phyloP scores from a whole-genome alignment of 805 yeast species.

The Kuraishia capsulata region DNA sequence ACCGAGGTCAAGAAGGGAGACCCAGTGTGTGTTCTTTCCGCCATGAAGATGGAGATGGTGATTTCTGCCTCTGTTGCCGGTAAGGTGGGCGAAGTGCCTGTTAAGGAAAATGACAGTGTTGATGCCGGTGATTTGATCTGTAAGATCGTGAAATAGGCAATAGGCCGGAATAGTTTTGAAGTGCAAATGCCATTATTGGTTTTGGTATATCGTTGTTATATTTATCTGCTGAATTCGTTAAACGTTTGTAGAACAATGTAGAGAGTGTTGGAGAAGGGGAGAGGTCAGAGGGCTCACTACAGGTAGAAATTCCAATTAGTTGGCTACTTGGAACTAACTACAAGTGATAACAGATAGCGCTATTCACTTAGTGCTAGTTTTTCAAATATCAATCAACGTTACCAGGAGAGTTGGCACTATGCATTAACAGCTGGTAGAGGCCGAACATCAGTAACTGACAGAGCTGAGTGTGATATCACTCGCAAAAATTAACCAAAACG shows the following conservation, averaged over 20 bases:
- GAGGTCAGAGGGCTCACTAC: too few species aligned
- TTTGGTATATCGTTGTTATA: not conserved
- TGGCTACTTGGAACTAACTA: too few species aligned
- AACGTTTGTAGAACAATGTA: not conserved
- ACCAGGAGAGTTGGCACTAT: too few species aligned
- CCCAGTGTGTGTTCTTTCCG: constrained; percentile 86
- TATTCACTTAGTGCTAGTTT: too few species aligned
- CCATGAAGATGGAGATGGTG: constrained; percentile 99
- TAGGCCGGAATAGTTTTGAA: not conserved
- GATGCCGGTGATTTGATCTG: constrained; percentile 89
- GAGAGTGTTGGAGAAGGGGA: not conserved
- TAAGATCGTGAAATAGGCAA: constrained; percentile 29
- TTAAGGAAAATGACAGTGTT: constrained; percentile 89
- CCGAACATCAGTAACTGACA: too few species aligned
- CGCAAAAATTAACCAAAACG: too few species aligned
- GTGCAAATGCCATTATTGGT: not conserved
- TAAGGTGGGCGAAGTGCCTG: constrained; percentile 63
- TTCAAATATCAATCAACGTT: too few species aligned
- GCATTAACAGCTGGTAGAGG: too few species aligned
- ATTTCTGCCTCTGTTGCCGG: constrained; percentile 89
- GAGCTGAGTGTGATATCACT: too few species aligned
- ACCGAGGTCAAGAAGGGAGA: constrained; percentile 93
- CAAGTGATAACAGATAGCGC: too few species aligned
- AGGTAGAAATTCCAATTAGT: too few species aligned
- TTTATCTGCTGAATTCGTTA: not conserved